Percentiles rank a stretch among this genome's conserved stretches.
Evolutionary conservation across 116 monocot species (phyloP).

Genomic region (Phalaenopsis hybrid): DNA sequence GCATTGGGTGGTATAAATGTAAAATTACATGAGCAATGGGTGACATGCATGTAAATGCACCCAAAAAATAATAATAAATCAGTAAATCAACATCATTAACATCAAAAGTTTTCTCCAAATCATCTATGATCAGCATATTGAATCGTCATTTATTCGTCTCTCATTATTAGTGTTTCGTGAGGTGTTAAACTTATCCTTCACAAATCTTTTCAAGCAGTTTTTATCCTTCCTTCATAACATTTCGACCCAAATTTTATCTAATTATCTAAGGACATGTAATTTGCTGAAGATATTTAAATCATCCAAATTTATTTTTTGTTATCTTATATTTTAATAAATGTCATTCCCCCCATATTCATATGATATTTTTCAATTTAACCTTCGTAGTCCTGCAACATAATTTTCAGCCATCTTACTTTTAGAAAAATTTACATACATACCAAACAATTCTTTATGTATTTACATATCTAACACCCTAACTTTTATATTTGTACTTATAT

Average conservation of each 20-base stretch:
- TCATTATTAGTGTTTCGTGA: not conserved
- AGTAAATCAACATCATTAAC: not conserved
- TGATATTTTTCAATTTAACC: conserved; percentile 61
- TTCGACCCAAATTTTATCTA: not conserved
- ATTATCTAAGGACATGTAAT: not conserved
- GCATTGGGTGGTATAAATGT: no score
- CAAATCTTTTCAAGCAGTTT: not conserved
- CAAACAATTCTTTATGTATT: no score
- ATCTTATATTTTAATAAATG: no score
- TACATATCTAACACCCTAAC: no score
- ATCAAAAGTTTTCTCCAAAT: not conserved
- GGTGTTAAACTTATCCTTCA: not conserved
- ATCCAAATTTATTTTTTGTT: not conserved
- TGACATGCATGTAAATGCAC: no score
- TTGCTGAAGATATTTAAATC: not conserved
- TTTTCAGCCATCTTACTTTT: no score
- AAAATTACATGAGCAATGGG: no score
- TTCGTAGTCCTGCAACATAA: conserved; percentile 13
- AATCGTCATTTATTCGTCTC: not conserved
- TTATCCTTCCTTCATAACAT: not conserved
- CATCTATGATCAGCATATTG: not conserved
- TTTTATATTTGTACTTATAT: no score
- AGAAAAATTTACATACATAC: no score
- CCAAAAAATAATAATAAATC: not conserved
- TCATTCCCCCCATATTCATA: conserved; percentile 5